A percentile compares a stretch with the other conserved stretches of the same genome.
Evolutionary conservation across 768 basidiomycete genomes (phyloP).

Genomic region (Trametes villosa): DNA sequence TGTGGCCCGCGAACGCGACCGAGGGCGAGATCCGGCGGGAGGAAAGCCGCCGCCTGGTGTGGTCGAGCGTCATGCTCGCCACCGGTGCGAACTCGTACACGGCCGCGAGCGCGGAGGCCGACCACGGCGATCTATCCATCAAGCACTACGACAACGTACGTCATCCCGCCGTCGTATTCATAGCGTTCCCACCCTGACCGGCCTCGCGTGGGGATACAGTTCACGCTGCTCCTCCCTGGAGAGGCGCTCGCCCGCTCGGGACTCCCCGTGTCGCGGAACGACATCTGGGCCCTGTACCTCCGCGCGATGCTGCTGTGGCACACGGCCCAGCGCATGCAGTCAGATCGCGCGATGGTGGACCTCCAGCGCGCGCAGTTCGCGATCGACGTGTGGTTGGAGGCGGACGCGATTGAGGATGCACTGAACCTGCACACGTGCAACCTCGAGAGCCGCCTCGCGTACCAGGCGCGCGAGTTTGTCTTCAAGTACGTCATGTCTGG

Average conservation of each 20-base stretch:
- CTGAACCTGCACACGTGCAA: conserved; percentile 67
- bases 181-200: neutral
- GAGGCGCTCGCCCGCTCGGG: conserved; percentile 48
- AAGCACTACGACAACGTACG: conserved; percentile 67
- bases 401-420: conserved; percentile 63
- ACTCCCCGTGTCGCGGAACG: conserved; percentile 54
- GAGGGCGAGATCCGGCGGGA: conserved; percentile 68
- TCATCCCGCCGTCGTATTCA: conserved; percentile 5
- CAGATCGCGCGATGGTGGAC: conserved; percentile 45
- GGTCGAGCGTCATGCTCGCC: conserved; percentile 67
- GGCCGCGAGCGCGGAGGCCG: conserved; percentile 40
- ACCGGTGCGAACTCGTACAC: conserved; percentile 66
- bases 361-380: conserved; percentile 63
- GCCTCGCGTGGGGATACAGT: conserved; percentile 42
- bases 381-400: conserved; percentile 70
- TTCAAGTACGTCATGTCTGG: conserved; percentile 61
- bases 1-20: conserved; percentile 54
- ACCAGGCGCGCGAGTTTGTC: conserved; percentile 73
- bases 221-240: conserved; percentile 70
- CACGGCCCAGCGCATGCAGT: conserved; percentile 64
- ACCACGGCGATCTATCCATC: conserved; percentile 50
- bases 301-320: conserved; percentile 74
- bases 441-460: conserved; percentile 65
- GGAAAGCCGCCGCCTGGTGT: conserved; percentile 70
- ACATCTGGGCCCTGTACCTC: conserved; percentile 77